Evolutionary conservation across 2,329 filamentous ascomycete species (phyloP).

Genomic region (Colletotrichum destructivum): DNA sequence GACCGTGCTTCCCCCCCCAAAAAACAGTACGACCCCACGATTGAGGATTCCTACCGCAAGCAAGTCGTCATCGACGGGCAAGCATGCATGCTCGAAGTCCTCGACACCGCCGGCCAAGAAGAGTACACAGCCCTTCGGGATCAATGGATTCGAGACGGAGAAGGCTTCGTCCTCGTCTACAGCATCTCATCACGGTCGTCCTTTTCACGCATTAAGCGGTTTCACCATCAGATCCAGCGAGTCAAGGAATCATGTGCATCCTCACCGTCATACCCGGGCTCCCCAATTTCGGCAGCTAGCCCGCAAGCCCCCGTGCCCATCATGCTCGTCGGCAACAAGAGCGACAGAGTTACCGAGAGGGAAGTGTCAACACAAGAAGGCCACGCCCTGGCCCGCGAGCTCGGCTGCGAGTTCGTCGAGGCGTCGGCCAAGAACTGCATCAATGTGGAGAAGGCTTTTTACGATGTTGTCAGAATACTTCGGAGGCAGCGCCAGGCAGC

Average conservation of each 20-base stretch:
- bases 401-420: conserved; percentile 97
- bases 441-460: conserved; percentile 98
- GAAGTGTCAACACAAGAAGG: conserved; percentile 98
- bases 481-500: conserved; percentile 82
- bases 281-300: conserved; percentile 74
- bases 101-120: conserved; percentile 98
- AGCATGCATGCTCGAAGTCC: conserved; percentile 96
- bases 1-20: conserved; percentile 28
- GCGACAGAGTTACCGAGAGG: conserved; percentile 93
- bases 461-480: conserved; percentile 94
- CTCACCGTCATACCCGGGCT: conserved; percentile 83
- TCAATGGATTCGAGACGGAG: conserved; percentile 98
- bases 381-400: conserved; percentile 88
- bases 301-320: conserved; percentile 84
- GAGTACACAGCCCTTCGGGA: conserved; percentile 97
- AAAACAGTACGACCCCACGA: conserved; percentile 84
- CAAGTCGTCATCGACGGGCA: conserved; percentile 94
- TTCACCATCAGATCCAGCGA: conserved; percentile 96
- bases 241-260: conserved; percentile 92
- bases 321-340: conserved; percentile 88
- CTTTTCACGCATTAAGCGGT: conserved; percentile 93
- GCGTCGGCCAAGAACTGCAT: conserved; percentile 98
- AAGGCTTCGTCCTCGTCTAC: conserved; percentile 98
- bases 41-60: conserved; percentile 90
- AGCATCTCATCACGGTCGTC: conserved; percentile 98